Evolutionary conservation across 2,329 filamentous ascomycete species (phyloP).

Genomic region (Colletotrichum siamense): DNA sequence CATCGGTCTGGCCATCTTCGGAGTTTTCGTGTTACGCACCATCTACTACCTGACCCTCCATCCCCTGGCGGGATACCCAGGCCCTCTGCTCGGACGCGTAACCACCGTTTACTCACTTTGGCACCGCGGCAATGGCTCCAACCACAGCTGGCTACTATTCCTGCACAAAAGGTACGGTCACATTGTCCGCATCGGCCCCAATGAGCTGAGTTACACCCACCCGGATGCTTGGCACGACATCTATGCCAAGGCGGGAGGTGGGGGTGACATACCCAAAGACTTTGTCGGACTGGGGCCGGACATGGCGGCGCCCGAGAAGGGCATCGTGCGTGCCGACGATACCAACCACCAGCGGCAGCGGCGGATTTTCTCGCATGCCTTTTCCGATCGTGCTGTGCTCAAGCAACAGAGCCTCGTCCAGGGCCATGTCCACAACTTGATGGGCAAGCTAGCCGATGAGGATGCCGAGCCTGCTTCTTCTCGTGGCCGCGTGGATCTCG

Average conservation of each 20-base stretch:
- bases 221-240: conserved; percentile 24
- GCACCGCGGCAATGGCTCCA: conserved; percentile 16
- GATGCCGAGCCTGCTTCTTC: neutral
- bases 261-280: conserved; percentile 25
- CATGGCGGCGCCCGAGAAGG: conserved; percentile 30
- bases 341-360: conserved; percentile 19
- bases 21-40: conserved; percentile 1
- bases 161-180: conserved; percentile 28
- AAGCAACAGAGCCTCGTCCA: conserved; percentile 33
- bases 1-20: neutral
- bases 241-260: conserved; percentile 16
- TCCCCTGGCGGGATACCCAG: conserved; percentile 15
- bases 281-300: conserved; percentile 34
- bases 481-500: conserved; percentile 24
- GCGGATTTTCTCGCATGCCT: conserved; percentile 31
- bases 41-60: conserved; percentile 16
- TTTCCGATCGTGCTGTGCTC: conserved; percentile 32
- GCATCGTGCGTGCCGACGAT: conserved; percentile 17
- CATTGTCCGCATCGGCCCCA: conserved; percentile 21
- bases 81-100: conserved; percentile 8
- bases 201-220: conserved; percentile 22
- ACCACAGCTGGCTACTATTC: conserved; percentile 12
- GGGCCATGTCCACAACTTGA: conserved; percentile 23
- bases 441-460: conserved; percentile 11
- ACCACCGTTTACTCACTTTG: conserved; percentile 6